Conservation (phyloP, 1,284 basidiomycete species). For the Puccinia polysora region DNA sequence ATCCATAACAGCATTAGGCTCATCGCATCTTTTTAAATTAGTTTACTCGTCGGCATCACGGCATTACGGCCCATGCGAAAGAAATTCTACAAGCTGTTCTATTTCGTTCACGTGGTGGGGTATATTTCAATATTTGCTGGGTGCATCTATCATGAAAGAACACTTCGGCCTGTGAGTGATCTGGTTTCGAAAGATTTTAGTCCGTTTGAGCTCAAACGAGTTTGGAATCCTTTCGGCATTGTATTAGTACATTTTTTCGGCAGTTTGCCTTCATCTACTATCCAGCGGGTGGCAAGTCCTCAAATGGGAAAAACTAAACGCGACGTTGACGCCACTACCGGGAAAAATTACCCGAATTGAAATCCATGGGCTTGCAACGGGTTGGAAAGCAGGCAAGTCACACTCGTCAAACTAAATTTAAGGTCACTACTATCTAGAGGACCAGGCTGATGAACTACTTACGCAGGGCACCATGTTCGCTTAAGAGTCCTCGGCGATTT, state of each 20-base stretch:
- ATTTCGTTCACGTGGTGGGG: slow-evolving; percentile 32
- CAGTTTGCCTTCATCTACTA: slow-evolving; percentile 22
- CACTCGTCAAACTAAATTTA: neutral
- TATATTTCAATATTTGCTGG: slow-evolving; percentile 28
- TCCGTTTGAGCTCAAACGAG: slow-evolving; percentile 1
- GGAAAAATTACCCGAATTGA: slow-evolving; percentile 38
- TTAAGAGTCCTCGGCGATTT: slow-evolving; percentile 26
- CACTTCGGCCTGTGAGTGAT: slow-evolving; percentile 23
- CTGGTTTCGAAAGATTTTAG: neutral
- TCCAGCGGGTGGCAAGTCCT: slow-evolving; percentile 30
- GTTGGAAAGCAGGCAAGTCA: slow-evolving; percentile 38
- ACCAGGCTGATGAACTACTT: neutral
- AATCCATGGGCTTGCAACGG: slow-evolving; percentile 28
- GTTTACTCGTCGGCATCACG: slow-evolving; percentile 22
- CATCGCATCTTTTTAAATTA: neutral
- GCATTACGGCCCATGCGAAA: slow-evolving; percentile 24
- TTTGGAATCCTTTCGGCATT: neutral
- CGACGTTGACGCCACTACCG: slow-evolving; percentile 33
- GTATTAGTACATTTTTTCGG: slow-evolving; percentile 29
- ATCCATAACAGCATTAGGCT: neutral
- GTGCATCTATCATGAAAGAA: slow-evolving; percentile 19
- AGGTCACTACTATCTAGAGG: neutral
- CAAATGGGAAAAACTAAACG: slow-evolving; percentile 21
- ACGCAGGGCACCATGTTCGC: slow-evolving; percentile 38
- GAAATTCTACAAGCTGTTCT: slow-evolving; percentile 26